Evolutionary conservation across 106 monocot species (phyloP), one percentile per base, ranked within the genome.

Genomic region (Dendrobium nobile): DNA sequence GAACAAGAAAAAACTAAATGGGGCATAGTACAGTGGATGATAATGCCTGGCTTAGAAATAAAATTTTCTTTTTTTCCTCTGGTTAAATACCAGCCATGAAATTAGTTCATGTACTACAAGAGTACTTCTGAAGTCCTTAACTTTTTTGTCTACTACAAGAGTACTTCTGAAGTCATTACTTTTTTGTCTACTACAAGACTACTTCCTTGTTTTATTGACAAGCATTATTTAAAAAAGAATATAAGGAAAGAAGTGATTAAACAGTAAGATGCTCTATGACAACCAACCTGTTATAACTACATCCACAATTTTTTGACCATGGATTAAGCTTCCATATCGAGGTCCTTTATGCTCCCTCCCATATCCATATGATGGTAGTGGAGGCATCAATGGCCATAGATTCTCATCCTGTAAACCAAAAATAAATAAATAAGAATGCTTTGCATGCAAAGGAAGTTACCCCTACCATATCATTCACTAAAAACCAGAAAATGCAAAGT

Each of bases 271-370:
- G 37, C 16, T 15, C 33, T 74, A 76, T 48, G 76, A 76, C 5
- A 15, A 76, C 76, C 67, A 79, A 89, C 93, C 93, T 86, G 93
- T 93, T 86, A 93, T 89, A 47, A 93, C 87, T 11, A 93, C 86
- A 86, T 93, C 84, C 48, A 76, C 85, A 9, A 93, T 87, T 79
- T 89, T 78, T 77, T 93, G 93, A 67, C 93, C 93, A 76, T 93
- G 93, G 19, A 93, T 88, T 73, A 93, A 80, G 64, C 91, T 93
- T 56, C 91, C 91, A 80, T 91, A 93, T 33, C 91, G 85, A 84
- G 93, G 90, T 9, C 93, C 93, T 41, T 84, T 67, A 17, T 86
- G 82, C 75, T 93, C 93, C 67, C 93, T 85, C 45, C 93, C 93
- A 79, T 84, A 40, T 48, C 93, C 93, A 87, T 93, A 93, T 77